Evolutionary conservation across 2,329 filamentous ascomycete genomes (phyloP).

Genomic region (Gyromitra esculenta): DNA sequence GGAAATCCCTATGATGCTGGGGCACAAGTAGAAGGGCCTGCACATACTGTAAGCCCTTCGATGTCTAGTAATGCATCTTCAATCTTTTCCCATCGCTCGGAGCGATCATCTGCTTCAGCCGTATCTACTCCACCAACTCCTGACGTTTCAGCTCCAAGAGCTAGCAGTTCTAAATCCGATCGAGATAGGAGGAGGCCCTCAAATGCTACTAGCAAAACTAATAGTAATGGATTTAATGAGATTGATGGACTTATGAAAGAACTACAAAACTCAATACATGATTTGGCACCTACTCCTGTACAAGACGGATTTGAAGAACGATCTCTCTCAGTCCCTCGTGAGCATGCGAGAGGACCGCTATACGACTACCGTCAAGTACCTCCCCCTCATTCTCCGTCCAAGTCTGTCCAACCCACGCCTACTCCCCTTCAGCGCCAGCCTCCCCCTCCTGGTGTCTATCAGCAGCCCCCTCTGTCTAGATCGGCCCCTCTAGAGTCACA

Average conservation of each 20-base stretch:
- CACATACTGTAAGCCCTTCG: constrained; percentile 45
- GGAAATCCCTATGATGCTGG: constrained; percentile 39
- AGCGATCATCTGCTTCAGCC: constrained; percentile 45
- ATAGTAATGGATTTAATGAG: constrained; percentile 59
- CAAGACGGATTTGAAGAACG: constrained; percentile 19
- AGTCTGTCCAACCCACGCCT: constrained; percentile 51
- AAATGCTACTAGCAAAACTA: constrained; percentile 56
- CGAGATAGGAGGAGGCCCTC: constrained; percentile 14
- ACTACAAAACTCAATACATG: constrained; percentile 66
- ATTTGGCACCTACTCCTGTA: constrained; percentile 59
- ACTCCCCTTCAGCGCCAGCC: constrained; percentile 59
- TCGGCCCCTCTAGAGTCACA: background rate
- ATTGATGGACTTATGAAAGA: constrained; percentile 69
- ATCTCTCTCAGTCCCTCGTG: constrained; percentile 22
- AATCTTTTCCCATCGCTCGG: constrained; percentile 51
- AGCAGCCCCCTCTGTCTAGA: constrained; percentile 24
- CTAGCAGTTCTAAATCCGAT: constrained; percentile 56
- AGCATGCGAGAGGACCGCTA: constrained; percentile 10
- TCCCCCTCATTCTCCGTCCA: constrained; percentile 23
- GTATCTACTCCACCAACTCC: constrained; percentile 47
- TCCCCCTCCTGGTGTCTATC: constrained; percentile 55
- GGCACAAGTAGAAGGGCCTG: background rate
- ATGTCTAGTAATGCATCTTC: constrained; percentile 54
- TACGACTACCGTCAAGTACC: constrained; percentile 33
- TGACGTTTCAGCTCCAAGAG: constrained; percentile 16